Conservation (phyloP, 2,329 filamentous ascomycete genomes). For the Colletotrichum camelliae region DNA sequence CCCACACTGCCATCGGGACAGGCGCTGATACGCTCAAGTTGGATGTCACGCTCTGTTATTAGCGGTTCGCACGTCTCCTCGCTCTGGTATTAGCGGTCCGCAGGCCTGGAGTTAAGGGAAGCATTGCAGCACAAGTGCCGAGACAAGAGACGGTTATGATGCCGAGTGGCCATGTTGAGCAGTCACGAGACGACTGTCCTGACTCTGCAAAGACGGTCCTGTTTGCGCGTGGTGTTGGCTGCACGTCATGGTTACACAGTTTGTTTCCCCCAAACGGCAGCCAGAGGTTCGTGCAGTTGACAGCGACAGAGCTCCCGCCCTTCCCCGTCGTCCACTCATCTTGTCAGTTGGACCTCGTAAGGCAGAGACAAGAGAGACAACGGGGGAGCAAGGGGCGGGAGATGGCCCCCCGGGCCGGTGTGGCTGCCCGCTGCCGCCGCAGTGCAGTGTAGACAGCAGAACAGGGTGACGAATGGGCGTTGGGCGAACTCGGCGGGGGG, state of each 20-base stretch:
- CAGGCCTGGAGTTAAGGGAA: neutral
- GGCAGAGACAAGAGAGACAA: neutral
- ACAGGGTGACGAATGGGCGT: neutral
- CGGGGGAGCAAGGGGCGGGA: neutral
- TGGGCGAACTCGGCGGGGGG: neutral
- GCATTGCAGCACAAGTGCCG: neutral
- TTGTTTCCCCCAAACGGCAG: neutral
- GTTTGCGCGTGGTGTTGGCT: neutral
- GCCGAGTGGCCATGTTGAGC: neutral
- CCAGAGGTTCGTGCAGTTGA: neutral
- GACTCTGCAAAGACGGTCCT: neutral
- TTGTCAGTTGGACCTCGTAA: neutral
- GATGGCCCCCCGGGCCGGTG: neutral
- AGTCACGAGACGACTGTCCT: neutral
- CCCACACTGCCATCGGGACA: neutral
- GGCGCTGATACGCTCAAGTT: neutral
- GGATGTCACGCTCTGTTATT: neutral
- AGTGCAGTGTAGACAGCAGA: neutral
- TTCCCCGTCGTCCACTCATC: neutral
- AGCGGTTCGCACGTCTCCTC: neutral
- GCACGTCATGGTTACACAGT: slow-evolving; percentile 2
- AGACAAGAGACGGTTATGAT: neutral
- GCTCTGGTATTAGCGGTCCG: no score
- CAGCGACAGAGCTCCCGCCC: neutral
- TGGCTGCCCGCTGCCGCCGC: neutral